These are phyloP conservation scores for Ambrosiella beaveri DNA, from an alignment of 2,329 filamentous ascomycete genomes.

Conservation along the genomic window DNA sequence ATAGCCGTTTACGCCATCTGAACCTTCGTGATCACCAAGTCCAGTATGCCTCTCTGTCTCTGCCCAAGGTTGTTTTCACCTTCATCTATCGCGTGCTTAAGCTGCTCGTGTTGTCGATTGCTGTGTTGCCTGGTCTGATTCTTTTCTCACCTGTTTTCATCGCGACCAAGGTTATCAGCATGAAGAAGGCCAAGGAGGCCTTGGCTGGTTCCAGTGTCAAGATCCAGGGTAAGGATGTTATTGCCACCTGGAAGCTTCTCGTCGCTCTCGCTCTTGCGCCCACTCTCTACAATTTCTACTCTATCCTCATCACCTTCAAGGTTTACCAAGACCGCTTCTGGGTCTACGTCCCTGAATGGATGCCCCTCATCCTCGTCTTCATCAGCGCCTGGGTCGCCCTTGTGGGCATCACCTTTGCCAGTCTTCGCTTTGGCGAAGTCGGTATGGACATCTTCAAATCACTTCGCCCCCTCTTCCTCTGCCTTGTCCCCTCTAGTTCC, in stretches of 20 bases:
- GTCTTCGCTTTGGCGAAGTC: constrained; percentile 88
- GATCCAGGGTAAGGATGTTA: constrained; percentile 72
- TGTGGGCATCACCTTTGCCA: constrained; percentile 77
- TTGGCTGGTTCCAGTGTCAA: constrained; percentile 77
- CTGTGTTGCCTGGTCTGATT: constrained; percentile 69
- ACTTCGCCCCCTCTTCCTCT: constrained; percentile 68
- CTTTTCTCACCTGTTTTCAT: constrained; percentile 83
- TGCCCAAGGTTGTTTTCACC: constrained; percentile 55
- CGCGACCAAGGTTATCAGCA: constrained; percentile 65
- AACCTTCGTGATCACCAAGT: constrained; percentile 90
- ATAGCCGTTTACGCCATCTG: constrained; percentile 67
- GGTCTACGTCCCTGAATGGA: constrained; percentile 63
- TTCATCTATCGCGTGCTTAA: constrained; percentile 69
- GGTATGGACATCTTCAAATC: constrained; percentile 98
- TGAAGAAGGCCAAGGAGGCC: constrained; percentile 65
- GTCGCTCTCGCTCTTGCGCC: constrained; percentile 75
- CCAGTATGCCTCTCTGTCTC: constrained; percentile 71
- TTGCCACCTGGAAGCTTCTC: constrained; percentile 85
- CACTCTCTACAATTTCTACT: constrained; percentile 68
- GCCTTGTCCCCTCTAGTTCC: constrained; percentile 65
- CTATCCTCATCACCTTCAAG: constrained; percentile 54
- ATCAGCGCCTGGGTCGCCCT: constrained; percentile 63
- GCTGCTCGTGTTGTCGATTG: constrained; percentile 56
- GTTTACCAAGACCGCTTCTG: constrained; percentile 66
- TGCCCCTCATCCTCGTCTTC: constrained; percentile 64